Conservation (phyloP, 1,139 yeast genomes). For the Yamadazyma spencermartinsiae region DNA sequence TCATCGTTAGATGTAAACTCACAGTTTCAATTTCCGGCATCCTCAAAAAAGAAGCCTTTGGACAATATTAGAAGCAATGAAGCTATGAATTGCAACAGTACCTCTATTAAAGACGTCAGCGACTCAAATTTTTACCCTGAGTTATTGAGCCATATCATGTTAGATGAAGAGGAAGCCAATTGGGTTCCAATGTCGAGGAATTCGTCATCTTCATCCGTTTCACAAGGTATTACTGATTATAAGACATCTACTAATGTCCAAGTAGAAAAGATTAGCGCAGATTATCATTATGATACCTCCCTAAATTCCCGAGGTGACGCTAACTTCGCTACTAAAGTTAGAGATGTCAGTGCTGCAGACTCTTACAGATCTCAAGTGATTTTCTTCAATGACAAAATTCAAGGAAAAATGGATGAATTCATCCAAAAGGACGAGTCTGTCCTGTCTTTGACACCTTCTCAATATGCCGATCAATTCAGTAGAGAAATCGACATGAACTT, state of each 20-base stretch:
- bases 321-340: conserved; percentile 10
- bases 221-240: background rate
- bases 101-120: conserved; percentile 11
- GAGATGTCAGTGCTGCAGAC: conserved; percentile 18
- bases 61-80: conserved; percentile 6
- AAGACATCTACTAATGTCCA: background rate
- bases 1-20: conserved; percentile 20
- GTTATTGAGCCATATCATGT: conserved; percentile 13
- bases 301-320: conserved; percentile 12
- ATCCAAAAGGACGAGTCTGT: conserved; percentile 20
- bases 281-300: conserved; percentile 3
- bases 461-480: conserved; percentile 32
- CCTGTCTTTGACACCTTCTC: conserved; percentile 33
- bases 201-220: conserved; percentile 12
- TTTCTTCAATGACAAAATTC: conserved; percentile 13
- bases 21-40: conserved; percentile 17
- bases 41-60: conserved; percentile 3
- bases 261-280: background rate
- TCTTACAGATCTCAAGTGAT: conserved; percentile 16
- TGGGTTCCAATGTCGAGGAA: conserved; percentile 30
- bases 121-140: background rate
- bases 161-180: conserved; percentile 36
- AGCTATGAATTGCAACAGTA: conserved; percentile 3
- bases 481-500: conserved; percentile 27
- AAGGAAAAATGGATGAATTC: background rate